Percentiles rank a stretch among this genome's conserved stretches.
These are phyloP conservation scores for Cladosporium sp. DNA, from an alignment of 2,329 filamentous ascomycete genomes.

Conservation along the genomic window DNA sequence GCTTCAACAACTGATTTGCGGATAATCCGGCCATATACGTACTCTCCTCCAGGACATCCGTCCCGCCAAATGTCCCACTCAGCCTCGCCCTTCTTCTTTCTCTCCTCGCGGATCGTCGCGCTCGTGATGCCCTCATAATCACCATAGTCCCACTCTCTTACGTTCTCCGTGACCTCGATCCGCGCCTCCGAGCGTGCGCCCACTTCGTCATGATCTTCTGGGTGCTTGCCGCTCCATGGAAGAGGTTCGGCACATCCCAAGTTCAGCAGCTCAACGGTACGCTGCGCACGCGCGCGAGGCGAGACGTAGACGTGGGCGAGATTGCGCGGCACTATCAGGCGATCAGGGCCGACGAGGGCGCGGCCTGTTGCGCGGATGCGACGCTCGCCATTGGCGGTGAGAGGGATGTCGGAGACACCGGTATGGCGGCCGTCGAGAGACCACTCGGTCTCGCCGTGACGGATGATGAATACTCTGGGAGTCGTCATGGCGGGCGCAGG, in stretches of 20 bases:
- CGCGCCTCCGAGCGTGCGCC: conserved; percentile 40
- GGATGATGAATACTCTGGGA: conserved; percentile 57
- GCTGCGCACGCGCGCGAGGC: conserved; percentile 79
- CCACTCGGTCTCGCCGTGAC: conserved; percentile 97
- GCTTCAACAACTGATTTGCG: background rate
- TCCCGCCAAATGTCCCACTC: conserved; percentile 87
- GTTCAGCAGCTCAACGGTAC: conserved; percentile 85
- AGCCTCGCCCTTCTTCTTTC: conserved; percentile 52
- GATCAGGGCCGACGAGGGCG: conserved; percentile 79
- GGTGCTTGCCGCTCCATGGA: conserved; percentile 61
- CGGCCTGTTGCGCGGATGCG: conserved; percentile 67
- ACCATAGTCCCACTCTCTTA: conserved; percentile 66
- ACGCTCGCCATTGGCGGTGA: conserved; percentile 73
- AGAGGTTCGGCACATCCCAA: conserved; percentile 66
- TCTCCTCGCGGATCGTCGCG: conserved; percentile 52
- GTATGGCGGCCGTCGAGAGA: conserved; percentile 82
- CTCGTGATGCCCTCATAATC: conserved; percentile 61
- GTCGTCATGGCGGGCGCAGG: conserved; percentile 40
- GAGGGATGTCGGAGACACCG: conserved; percentile 76
- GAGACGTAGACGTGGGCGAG: conserved; percentile 91
- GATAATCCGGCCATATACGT: conserved; percentile 31
- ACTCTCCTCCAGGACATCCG: conserved; percentile 75
- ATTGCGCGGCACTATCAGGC: conserved; percentile 80
- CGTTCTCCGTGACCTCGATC: conserved; percentile 53
- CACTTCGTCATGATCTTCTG: conserved; percentile 30